Evolutionary conservation across 495 filamentous ascomycete genomes (phyloP).

Genomic region (Echria macrotheca): DNA sequence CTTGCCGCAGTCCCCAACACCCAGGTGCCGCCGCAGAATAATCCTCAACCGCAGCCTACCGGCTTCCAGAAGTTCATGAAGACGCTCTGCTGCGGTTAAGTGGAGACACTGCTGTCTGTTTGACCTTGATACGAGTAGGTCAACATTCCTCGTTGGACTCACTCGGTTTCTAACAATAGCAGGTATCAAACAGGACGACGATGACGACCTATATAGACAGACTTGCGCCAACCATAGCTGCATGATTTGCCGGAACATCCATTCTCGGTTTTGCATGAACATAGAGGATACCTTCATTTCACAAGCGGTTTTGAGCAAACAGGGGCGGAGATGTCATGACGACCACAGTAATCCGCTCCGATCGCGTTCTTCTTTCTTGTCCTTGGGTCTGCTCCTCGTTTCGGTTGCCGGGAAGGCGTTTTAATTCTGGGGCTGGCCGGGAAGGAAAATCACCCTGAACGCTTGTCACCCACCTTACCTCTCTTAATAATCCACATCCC

Average conservation of each 20-base stretch:
- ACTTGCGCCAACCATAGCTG: conserved; percentile 19
- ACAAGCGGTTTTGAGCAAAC: conserved; percentile 22
- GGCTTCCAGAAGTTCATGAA: conserved; percentile 75
- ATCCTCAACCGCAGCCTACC: conserved; percentile 44
- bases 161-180: conserved; percentile 1
- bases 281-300: conserved; percentile 31
- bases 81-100: conserved; percentile 73
- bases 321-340: conserved; percentile 25
- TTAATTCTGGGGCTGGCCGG: conserved; percentile 10
- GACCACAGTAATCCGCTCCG: conserved; percentile 22
- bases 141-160: neutral
- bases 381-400: conserved; percentile 14
- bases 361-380: conserved; percentile 12
- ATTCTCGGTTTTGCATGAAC: conserved; percentile 27
- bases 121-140: conserved; percentile 18
- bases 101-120: neutral
- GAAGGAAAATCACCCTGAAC: neutral
- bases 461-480: conserved; percentile 15
- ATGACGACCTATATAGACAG: conserved; percentile 22
- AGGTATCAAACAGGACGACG: conserved; percentile 8
- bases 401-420: conserved; percentile 10
- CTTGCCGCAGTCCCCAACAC: conserved; percentile 49
- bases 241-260: conserved; percentile 28
- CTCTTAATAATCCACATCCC: conserved; percentile 28
- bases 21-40: conserved; percentile 37